phyloP scores from a whole-genome alignment of 2,329 filamentous ascomycete genomes.

The Xylariaceae sp. region DNA sequence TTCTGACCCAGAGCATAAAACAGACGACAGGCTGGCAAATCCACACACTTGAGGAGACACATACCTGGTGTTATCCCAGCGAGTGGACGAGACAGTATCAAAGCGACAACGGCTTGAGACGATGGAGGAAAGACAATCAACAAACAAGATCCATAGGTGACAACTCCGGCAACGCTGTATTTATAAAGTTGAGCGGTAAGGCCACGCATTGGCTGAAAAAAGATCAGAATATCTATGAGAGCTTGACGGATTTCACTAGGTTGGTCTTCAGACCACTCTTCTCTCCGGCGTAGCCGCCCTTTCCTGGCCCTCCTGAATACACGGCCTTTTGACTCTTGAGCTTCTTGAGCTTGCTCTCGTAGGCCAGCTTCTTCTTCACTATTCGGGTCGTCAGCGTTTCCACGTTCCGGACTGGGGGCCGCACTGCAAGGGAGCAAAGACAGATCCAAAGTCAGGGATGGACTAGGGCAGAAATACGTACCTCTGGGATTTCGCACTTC shows the following conservation, averaged over 20 bases:
- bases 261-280: constrained; percentile 92
- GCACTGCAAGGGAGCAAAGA: too few species aligned
- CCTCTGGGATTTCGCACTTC: constrained; percentile 85
- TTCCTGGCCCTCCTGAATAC: constrained; percentile 80
- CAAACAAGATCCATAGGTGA: too few species aligned
- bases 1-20: too few species aligned
- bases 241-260: constrained; percentile 86
- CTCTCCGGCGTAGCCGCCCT: constrained; percentile 85
- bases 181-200: background rate
- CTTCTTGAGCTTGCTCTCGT: constrained; percentile 96
- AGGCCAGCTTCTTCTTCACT: constrained; percentile 91
- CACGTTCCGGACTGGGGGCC: too few species aligned
- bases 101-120: too few species aligned
- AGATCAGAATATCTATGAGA: constrained; percentile 33
- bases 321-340: constrained; percentile 76
- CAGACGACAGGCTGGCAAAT: too few species aligned
- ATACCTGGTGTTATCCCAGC: too few species aligned
- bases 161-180: too few species aligned
- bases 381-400: constrained; percentile 4
- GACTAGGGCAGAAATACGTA: constrained; percentile 7
- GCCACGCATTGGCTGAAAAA: background rate
- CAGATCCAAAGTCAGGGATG: too few species aligned
- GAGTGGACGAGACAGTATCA: too few species aligned
- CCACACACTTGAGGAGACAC: too few species aligned
- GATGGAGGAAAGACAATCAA: too few species aligned